phyloP scores from a whole-genome alignment of 768 basidiomycete genomes.

The Harrya chromipes region DNA sequence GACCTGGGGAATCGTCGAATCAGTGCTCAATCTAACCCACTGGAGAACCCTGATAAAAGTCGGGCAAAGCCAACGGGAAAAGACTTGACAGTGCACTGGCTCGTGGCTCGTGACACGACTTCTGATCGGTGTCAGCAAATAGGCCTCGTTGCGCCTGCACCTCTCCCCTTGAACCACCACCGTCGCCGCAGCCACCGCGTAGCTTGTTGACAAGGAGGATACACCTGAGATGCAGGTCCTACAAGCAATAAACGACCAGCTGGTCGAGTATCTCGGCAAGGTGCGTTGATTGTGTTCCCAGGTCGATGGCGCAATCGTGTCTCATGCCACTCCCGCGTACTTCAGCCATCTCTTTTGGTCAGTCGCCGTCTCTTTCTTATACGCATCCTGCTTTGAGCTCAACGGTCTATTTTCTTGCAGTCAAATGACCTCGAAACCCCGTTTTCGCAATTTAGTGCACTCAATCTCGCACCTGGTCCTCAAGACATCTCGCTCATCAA shows the following conservation, averaged over 20 bases:
- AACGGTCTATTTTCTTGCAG: neutral
- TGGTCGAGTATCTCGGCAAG: slow-evolving; percentile 22
- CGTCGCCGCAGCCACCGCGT: neutral
- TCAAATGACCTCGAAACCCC: slow-evolving; percentile 18
- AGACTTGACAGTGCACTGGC: neutral
- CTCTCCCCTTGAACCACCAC: neutral
- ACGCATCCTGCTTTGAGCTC: neutral
- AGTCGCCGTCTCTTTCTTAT: neutral
- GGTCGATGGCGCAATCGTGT: slow-evolving; percentile 33
- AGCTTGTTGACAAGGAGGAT: neutral
- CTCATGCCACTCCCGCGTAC: slow-evolving; percentile 20
- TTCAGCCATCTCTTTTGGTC: slow-evolving; percentile 20
- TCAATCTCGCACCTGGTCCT: slow-evolving; percentile 10
- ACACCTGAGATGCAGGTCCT: slow-evolving; percentile 14
- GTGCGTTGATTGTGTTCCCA: slow-evolving; percentile 11
- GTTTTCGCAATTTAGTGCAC: slow-evolving; percentile 7
- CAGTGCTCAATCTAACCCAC: neutral
- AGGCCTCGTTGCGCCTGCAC: neutral
- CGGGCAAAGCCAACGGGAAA: no score
- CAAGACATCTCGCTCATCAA: slow-evolving; percentile 18
- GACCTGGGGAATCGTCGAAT: neutral
- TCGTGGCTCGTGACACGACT: slow-evolving; percentile 13
- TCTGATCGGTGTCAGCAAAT: no score
- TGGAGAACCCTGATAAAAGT: neutral
- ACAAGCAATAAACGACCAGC: slow-evolving; percentile 10